Evolutionary conservation across 2,329 filamentous ascomycete genomes (phyloP).

Genomic region (Xylariales sp.): DNA sequence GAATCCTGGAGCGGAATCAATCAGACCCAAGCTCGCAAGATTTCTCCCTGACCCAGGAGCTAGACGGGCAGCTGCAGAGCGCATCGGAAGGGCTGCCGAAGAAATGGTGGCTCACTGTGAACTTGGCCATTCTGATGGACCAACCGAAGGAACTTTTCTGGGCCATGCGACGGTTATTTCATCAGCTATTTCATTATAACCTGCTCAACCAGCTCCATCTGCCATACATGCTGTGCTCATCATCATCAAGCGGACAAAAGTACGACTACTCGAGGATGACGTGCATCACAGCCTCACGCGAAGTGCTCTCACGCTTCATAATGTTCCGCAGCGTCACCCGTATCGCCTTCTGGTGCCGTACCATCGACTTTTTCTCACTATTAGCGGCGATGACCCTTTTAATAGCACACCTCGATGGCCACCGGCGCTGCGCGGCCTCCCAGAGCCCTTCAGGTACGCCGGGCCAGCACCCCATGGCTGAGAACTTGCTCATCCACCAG

Average conservation of each 20-base stretch:
- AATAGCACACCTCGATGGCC: too few relatives aligned
- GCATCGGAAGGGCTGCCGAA: not conserved
- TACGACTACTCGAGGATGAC: too few relatives aligned
- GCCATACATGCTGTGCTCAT: too few relatives aligned
- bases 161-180: slow-evolving; percentile 31
- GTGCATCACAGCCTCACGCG: too few relatives aligned
- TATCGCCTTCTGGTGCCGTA: too few relatives aligned
- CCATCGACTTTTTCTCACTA: too few relatives aligned
- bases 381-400: too few relatives aligned
- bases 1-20: not conserved
- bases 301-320: too few relatives aligned
- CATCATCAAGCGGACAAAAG: too few relatives aligned
- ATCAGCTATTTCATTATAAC: slow-evolving; percentile 38
- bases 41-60: not conserved
- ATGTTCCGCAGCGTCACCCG: too few relatives aligned
- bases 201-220: slow-evolving; percentile 39
- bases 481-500: slow-evolving; percentile 9
- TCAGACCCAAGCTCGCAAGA: not conserved
- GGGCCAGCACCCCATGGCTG: slow-evolving; percentile 4
- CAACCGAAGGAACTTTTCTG: slow-evolving; percentile 15
- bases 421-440: too few relatives aligned
- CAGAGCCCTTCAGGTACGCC: too few relatives aligned
- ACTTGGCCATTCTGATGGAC: slow-evolving; percentile 6
- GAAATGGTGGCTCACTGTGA: slow-evolving; percentile 1
- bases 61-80: not conserved